phyloP scores from a whole-genome alignment of 805 yeast genomes.

The Yarrowia deformans region DNA sequence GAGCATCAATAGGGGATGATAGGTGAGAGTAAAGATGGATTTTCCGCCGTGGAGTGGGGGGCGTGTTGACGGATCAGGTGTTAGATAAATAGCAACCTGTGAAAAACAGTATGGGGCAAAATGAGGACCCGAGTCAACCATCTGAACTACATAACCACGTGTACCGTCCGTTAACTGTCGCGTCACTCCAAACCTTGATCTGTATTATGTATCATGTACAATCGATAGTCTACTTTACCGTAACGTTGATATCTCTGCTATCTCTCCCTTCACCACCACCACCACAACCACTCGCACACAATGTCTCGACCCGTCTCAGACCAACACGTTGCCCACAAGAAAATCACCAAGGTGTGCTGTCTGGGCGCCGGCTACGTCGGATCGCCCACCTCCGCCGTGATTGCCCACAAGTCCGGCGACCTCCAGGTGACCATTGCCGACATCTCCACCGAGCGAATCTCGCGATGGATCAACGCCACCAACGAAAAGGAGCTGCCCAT shows the following conservation, averaged over 20 bases:
- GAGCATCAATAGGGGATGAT: constrained; percentile 16
- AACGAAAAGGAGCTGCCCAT: constrained; percentile 48
- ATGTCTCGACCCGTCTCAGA: constrained; percentile 39
- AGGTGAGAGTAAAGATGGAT: no score
- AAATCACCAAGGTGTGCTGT: constrained; percentile 44
- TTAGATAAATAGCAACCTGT: no score
- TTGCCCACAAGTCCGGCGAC: constrained; percentile 46
- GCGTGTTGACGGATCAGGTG: neutral
- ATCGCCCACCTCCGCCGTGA: constrained; percentile 49
- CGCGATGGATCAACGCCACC: constrained; percentile 45
- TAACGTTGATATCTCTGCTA: neutral
- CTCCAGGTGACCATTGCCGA: constrained; percentile 48
- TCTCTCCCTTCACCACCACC: neutral
- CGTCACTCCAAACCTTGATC: constrained; percentile 8
- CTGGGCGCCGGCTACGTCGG: constrained; percentile 50
- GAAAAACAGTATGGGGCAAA: neutral
- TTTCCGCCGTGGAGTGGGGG: no score
- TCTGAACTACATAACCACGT: no score
- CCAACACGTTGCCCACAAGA: constrained; percentile 39
- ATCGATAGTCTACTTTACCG: neutral
- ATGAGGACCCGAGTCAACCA: no score
- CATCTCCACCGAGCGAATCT: constrained; percentile 46
- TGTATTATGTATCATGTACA: neutral
- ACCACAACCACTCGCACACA: neutral
- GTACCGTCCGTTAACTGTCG: no score